phyloP scores from a whole-genome alignment of 306 rosid species.

The Vicia faba region DNA sequence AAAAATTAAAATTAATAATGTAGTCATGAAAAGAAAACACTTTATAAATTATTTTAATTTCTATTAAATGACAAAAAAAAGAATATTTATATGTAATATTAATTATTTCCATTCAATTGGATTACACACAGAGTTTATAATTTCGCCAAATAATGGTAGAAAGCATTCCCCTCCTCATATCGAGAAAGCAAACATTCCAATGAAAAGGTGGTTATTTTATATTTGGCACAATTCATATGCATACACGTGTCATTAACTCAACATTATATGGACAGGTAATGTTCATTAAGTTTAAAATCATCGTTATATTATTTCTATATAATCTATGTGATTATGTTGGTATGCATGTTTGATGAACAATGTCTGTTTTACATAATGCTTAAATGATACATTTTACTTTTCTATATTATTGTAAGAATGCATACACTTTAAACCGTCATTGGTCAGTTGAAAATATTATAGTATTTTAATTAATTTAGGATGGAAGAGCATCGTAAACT shows the following conservation, averaged over 20 bases:
- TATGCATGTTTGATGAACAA: no score
- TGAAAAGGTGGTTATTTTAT: slow-evolving; percentile 20
- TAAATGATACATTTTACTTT: no score
- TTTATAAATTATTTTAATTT: no score
- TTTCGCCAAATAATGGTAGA: not conserved
- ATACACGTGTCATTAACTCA: not conserved
- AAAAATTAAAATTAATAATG: no score
- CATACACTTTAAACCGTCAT: no score
- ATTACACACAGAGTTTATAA: not conserved
- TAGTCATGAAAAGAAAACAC: no score
- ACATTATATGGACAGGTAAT: slow-evolving; percentile 18
- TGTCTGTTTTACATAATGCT: no score
- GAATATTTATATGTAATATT: not conserved
- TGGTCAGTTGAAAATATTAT: no score
- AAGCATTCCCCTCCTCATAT: not conserved
- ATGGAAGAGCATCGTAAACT: not conserved
- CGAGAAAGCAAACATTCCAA: not conserved
- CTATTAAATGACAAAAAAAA: not conserved
- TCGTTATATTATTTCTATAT: no score
- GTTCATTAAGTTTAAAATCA: not conserved
- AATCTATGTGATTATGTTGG: no score
- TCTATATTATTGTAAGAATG: no score
- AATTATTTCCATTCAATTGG: not conserved
- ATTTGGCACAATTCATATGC: not conserved
- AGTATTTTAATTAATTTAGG: not conserved